Evolutionary conservation across 164 flowering plant genomes (phyloP).

Genomic region (Buxus sempervirens): DNA sequence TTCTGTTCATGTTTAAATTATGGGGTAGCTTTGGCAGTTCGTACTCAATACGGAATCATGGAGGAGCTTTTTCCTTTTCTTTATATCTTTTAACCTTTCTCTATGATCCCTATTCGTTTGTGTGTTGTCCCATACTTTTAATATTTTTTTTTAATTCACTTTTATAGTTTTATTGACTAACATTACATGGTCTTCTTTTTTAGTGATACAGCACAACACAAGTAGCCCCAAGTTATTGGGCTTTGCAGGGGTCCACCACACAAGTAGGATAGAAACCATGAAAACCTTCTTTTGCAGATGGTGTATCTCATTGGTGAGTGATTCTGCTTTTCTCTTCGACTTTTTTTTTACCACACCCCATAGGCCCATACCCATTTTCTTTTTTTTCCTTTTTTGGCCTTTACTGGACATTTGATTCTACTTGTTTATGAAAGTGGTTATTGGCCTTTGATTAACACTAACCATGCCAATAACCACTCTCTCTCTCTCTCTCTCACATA

Average conservation of each 20-base stretch:
- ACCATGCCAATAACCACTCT: no score
- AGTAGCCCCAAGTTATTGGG: background rate
- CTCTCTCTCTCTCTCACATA: no score
- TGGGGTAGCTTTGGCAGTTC: background rate
- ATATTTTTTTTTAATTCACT: background rate
- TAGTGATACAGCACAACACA: background rate
- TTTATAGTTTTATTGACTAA: no score
- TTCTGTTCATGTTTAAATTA: background rate
- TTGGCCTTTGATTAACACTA: no score
- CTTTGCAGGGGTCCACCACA: background rate
- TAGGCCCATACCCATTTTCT: no score
- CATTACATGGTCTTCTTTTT: no score
- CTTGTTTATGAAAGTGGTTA: no score
- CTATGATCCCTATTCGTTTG: background rate
- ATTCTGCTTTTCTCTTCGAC: background rate
- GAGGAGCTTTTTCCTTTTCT: no score
- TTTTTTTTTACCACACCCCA: background rate
- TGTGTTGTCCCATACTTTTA: background rate
- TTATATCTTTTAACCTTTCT: background rate
- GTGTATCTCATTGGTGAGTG: background rate
- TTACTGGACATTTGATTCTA: no score
- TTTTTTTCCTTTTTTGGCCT: no score
- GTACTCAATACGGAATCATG: slow-evolving; percentile 14
- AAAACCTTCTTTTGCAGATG: background rate
- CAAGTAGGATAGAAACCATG: slow-evolving; percentile 2